Conservation (phyloP, 139 green algal species). For the Raphidocelis subcapitata region DNA sequence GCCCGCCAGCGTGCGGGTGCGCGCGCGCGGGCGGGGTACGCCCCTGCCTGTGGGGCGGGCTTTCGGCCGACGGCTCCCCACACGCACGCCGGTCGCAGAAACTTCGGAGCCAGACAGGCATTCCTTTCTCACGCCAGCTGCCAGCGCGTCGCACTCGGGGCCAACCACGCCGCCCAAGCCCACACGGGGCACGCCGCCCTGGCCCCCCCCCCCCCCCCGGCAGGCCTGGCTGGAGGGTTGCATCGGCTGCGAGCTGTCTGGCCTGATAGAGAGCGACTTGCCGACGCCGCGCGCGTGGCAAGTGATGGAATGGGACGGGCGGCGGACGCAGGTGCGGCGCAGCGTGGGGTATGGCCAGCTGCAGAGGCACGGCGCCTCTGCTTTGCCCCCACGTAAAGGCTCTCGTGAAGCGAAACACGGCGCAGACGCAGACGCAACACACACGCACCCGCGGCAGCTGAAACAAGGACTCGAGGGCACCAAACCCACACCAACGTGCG, state of each 20-base stretch:
- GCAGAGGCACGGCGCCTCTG: not conserved
- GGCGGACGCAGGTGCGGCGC: slow-evolving; percentile 44
- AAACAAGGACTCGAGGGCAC: not conserved
- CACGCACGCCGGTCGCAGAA: not conserved
- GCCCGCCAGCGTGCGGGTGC: slow-evolving; percentile 20
- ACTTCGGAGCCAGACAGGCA: not conserved
- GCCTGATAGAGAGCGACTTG: slow-evolving; percentile 26
- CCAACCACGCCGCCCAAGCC: not conserved
- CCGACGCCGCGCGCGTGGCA: slow-evolving; percentile 65
- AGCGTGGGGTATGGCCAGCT: not conserved
- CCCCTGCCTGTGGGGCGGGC: no score
- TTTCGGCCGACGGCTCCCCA: not conserved
- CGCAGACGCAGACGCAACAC: not conserved
- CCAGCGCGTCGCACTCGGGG: not conserved
- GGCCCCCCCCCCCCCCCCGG: not conserved
- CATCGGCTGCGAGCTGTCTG: slow-evolving; percentile 34
- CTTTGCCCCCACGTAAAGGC: not conserved
- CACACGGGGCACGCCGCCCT: not conserved
- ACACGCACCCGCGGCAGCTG: not conserved
- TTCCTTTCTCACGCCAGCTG: not conserved
- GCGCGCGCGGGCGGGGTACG: no score
- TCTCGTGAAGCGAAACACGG: not conserved
- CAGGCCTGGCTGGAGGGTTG: slow-evolving; percentile 36
- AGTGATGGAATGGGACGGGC: slow-evolving; percentile 62
- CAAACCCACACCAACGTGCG: not conserved